Evolutionary conservation across 495 filamentous ascomycete species (phyloP), one percentile per base, ranked within the genome.

Genomic region (Neurospora sp.): DNA sequence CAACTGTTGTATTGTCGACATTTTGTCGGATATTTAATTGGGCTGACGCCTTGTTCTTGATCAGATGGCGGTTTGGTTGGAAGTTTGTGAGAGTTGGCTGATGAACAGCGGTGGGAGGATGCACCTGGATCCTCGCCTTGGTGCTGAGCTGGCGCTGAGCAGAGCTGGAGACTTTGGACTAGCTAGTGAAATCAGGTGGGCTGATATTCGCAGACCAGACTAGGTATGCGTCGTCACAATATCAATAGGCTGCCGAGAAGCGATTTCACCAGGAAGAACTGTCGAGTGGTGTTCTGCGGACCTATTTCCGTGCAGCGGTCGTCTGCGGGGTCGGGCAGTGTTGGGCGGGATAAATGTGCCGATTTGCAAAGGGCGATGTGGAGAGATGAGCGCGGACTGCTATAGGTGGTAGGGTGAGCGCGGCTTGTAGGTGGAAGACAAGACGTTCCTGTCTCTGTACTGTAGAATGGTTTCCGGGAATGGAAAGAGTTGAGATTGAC

Each of bases 1-100:
- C 72, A 99, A 77, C 75, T 86, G 84, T 69, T 86, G 84, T 84
- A 95, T 93, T 70, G 92, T 93, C 78, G 90, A 91, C 91, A 93
- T 93, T 73, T 71, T 84, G 76, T 71, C 73, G 27, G 59, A 53
- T 35, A 65, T 40, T 40, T 35, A 38, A 40, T 41, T 12, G 3
- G n/a, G 38, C 65, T 27, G 48, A 59, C 48, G 41, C 40, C 48
- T 45, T 48, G 40, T 59, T 68, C 70, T 71, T 22, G 39, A 70
- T 72, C 1, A 41, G 53, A 17, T 59, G n/a, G 9, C 20, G 0
- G 20, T 22, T 22, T 22, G 20, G 20, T 22, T 27, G 68, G 22
- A 22, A 7, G 12, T 20, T 42, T 70, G 44, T 71, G 70, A 10
- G 37, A 40, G 70, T 40, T 16, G 31, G 35, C 61, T 38, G 37